phyloP scores from a whole-genome alignment of 768 basidiomycete species.

The Crepidotus variabilis region DNA sequence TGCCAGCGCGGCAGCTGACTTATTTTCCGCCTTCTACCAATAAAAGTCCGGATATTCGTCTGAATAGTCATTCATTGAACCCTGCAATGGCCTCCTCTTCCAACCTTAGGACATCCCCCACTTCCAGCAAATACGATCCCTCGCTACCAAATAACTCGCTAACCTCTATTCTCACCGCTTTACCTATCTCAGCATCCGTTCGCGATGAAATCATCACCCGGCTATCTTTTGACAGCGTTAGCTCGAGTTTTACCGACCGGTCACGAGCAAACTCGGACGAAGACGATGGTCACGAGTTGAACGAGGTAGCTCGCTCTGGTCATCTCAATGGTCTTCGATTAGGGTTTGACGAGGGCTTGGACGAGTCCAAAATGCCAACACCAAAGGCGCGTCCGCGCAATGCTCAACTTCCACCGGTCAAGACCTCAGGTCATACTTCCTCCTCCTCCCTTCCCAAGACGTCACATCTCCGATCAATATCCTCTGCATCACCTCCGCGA shows the following conservation, averaged over 20 bases:
- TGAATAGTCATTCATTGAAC: constrained; percentile 10
- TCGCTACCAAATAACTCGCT: constrained; percentile 32
- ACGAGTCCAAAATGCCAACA: constrained; percentile 17
- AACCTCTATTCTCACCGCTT: constrained; percentile 39
- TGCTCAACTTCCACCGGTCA: neutral
- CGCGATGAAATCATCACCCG: constrained; percentile 52
- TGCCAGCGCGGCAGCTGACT: constrained; percentile 48
- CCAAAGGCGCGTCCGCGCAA: constrained; percentile 17
- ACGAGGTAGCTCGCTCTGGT: constrained; percentile 27
- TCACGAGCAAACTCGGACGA: constrained; percentile 28
- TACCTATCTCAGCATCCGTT: constrained; percentile 50
- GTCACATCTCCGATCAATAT: constrained; percentile 16
- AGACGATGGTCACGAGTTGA: constrained; percentile 40
- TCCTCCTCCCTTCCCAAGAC: constrained; percentile 15
- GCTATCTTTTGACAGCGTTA: constrained; percentile 50
- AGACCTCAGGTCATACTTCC: constrained; percentile 1
- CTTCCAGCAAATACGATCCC: constrained; percentile 24
- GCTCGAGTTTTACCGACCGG: constrained; percentile 39
- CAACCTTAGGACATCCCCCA: constrained; percentile 14
- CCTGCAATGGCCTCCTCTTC: neutral
- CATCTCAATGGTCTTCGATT: neutral
- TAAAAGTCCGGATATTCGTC: constrained; percentile 13
- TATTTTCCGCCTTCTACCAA: constrained; percentile 49
- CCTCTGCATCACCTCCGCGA: constrained; percentile 29
- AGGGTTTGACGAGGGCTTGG: constrained; percentile 7